Conservation (phyloP, 2,329 filamentous ascomycete species). For the Hymenoscyphus salicellus region DNA sequence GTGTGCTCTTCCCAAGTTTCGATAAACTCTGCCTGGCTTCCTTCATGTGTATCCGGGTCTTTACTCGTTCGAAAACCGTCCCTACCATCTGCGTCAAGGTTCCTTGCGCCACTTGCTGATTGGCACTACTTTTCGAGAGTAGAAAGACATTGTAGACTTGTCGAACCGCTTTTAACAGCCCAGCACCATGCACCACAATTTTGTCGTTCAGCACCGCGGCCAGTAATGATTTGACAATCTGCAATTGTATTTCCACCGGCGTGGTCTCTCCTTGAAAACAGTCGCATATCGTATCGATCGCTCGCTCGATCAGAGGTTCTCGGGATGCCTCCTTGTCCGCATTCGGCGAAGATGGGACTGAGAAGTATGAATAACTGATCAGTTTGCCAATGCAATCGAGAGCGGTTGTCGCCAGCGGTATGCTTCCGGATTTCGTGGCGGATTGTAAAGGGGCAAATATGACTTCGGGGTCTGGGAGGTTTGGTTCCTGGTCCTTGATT, state of each 20-base stretch:
- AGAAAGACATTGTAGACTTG: constrained; percentile 99
- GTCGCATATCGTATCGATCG: constrained; percentile 98
- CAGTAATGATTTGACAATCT: constrained; percentile 95
- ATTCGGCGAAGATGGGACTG: constrained; percentile 56
- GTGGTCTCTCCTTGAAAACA: constrained; percentile 98
- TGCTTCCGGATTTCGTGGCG: constrained; percentile 81
- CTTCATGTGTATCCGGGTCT: constrained; percentile 80
- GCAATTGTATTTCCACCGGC: constrained; percentile 85
- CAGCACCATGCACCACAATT: constrained; percentile 95
- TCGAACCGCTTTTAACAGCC: constrained; percentile 90
- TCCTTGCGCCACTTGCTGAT: constrained; percentile 95
- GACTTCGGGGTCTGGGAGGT: constrained; percentile 83
- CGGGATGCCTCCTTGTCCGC: constrained; percentile 41
- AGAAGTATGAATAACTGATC: constrained; percentile 98
- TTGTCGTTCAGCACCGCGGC: constrained; percentile 97
- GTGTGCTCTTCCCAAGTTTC: constrained; percentile 31
- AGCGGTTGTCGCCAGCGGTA: constrained; percentile 81
- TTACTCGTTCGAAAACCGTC: constrained; percentile 94
- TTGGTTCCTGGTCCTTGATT: constrained; percentile 78
- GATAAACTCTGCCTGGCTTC: constrained; percentile 63
- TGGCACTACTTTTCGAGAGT: constrained; percentile 86
- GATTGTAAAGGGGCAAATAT: constrained; percentile 89
- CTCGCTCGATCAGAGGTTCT: constrained; percentile 86
- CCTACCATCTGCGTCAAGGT: constrained; percentile 98
- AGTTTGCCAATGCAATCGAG: constrained; percentile 98